phyloP scores from a whole-genome alignment of 192 early-diverging fungal species.

The Chytriomyces sp. region DNA sequence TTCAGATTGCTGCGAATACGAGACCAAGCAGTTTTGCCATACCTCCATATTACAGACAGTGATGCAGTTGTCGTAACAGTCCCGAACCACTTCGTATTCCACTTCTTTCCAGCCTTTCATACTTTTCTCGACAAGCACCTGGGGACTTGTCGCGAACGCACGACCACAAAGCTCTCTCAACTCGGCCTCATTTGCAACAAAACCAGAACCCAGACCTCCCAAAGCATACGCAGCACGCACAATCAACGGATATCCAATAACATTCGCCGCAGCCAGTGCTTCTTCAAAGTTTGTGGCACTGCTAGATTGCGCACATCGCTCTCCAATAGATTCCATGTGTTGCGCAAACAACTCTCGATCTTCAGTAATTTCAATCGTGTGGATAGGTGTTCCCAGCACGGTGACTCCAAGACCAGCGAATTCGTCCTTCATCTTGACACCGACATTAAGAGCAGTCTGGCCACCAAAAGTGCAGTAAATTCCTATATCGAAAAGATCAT shows the following conservation, averaged over 20 bases:
- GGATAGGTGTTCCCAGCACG: slow-evolving; percentile 91
- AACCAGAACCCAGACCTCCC: slow-evolving; percentile 96
- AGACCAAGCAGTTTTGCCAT: slow-evolving; percentile 8
- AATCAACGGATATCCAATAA: slow-evolving; percentile 95
- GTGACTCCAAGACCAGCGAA: slow-evolving; percentile 88
- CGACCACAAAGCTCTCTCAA: slow-evolving; percentile 78
- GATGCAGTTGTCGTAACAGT: slow-evolving; percentile 94
- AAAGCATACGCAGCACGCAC: slow-evolving; percentile 95
- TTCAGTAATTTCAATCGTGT: slow-evolving; percentile 95
- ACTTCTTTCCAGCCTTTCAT: slow-evolving; percentile 99
- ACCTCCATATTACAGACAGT: slow-evolving; percentile 99
- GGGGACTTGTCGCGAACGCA: slow-evolving; percentile 91
- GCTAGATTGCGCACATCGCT: slow-evolving; percentile 88
- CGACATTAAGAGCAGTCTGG: slow-evolving; percentile 96
- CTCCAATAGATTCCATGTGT: slow-evolving; percentile 83
- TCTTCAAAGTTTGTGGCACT: slow-evolving; percentile 84
- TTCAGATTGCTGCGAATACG: no score
- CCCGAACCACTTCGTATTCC: slow-evolving; percentile 98
- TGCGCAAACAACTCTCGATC: slow-evolving; percentile 94
- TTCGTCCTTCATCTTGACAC: slow-evolving; percentile 92
- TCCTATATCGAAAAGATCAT: slow-evolving; percentile 21
- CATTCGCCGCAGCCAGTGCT: slow-evolving; percentile 81
- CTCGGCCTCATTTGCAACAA: slow-evolving; percentile 89
- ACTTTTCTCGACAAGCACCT: slow-evolving; percentile 90
- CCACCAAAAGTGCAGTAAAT: slow-evolving; percentile 99